Evolutionary conservation across 306 rosid genomes (phyloP).

Genomic region (Inga leiocalycina): DNA sequence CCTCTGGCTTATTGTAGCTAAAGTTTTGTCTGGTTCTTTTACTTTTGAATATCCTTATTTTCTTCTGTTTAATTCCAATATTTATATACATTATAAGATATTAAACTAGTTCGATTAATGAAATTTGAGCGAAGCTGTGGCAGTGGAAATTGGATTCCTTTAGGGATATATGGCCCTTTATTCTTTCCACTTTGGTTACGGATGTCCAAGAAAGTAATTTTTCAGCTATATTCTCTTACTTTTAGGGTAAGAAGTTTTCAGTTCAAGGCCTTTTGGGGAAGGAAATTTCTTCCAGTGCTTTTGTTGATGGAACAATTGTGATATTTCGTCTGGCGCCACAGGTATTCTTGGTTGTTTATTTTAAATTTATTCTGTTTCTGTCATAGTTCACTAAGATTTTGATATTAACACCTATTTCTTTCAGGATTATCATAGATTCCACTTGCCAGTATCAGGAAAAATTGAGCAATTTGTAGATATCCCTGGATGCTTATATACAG

Average conservation of each 20-base stretch:
- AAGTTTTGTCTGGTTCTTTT: conserved; percentile 5
- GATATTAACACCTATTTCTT: conserved; percentile 28
- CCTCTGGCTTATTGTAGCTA: conserved; percentile 20
- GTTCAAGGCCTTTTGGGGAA: conserved; percentile 85
- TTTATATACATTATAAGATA: background rate
- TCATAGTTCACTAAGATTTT: conserved; percentile 23
- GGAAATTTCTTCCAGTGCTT: conserved; percentile 64
- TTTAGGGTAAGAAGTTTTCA: conserved; percentile 90
- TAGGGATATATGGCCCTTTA: background rate
- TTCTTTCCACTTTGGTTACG: conserved; percentile 20
- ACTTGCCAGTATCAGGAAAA: conserved; percentile 81
- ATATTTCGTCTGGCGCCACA: conserved; percentile 99
- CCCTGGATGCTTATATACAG: conserved; percentile 93
- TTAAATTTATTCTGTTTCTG: conserved; percentile 5
- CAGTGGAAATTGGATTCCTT: conserved; percentile 12
- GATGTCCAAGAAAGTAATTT: conserved; percentile 25
- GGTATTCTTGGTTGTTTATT: conserved; percentile 48
- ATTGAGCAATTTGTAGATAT: conserved; percentile 69
- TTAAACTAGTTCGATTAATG: background rate
- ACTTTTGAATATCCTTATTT: conserved; percentile 3
- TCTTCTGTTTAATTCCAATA: background rate
- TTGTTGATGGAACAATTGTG: conserved; percentile 80
- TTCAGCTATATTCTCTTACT: conserved; percentile 26
- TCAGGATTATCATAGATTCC: conserved; percentile 99
- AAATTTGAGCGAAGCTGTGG: conserved; percentile 17